Evolutionary conservation across 2,329 filamentous ascomycete species (phyloP).

Genomic region (Fusarium hostae): DNA sequence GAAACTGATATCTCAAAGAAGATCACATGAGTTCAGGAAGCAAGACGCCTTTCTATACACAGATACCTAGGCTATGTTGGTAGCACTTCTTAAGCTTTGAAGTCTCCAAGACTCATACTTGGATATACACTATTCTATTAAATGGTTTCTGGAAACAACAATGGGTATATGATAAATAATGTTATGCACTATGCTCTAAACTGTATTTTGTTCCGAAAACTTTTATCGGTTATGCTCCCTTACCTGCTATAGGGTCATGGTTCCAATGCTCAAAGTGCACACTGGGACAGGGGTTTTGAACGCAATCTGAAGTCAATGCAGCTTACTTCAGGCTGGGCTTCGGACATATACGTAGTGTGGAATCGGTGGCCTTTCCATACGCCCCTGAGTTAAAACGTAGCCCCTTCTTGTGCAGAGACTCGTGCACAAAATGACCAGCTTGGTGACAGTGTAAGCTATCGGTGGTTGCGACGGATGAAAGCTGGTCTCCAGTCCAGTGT

Average conservation of each 20-base stretch:
- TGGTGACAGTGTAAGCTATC: not conserved
- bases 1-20: not conserved
- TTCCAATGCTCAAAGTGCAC: not conserved
- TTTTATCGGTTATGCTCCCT: not conserved
- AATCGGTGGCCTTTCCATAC: not conserved
- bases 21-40: not conserved
- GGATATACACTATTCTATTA: not conserved
- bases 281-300: not conserved
- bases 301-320: not conserved
- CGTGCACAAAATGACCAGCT: not conserved
- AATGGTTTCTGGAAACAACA: not conserved
- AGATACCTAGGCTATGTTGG: not conserved
- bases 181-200: not conserved
- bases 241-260: not conserved
- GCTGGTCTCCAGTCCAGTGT: not conserved
- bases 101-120: not conserved
- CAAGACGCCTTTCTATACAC: not conserved
- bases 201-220: not conserved
- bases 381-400: not conserved
- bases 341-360: not conserved
- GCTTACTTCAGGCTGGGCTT: not conserved
- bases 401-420: not conserved
- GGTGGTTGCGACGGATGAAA: not conserved
- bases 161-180: constrained; percentile 13
- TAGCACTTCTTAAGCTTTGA: not conserved